These are phyloP conservation scores for Penicillium turbatum DNA, from an alignment of 495 filamentous ascomycete species.

Conservation along the genomic window DNA sequence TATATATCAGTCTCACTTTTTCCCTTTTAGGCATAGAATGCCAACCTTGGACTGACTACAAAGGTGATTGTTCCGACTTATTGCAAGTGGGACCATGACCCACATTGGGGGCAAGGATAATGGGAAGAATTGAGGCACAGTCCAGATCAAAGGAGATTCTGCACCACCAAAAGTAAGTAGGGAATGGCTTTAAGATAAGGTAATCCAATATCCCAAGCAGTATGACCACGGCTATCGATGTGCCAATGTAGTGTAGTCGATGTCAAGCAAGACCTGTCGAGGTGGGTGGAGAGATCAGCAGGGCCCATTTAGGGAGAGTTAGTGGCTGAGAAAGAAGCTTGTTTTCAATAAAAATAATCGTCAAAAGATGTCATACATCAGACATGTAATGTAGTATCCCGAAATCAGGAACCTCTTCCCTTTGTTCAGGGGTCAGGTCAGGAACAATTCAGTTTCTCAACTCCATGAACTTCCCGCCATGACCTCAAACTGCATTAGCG, in stretches of 20 bases:
- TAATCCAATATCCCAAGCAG: not conserved
- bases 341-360: not conserved
- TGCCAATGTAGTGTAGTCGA: not conserved
- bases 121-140: not conserved
- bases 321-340: constrained; percentile 7
- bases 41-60: too few species aligned
- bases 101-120: not conserved
- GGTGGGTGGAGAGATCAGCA: not conserved
- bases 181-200: not conserved
- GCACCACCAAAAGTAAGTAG: not conserved
- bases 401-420: too few species aligned
- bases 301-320: not conserved
- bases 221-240: not conserved
- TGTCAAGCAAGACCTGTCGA: not conserved
- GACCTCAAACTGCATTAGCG: constrained; percentile 25
- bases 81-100: not conserved
- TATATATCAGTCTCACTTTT: too few species aligned
- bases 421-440: too few species aligned
- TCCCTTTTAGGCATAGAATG: too few species aligned
- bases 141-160: not conserved
- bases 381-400: too few species aligned
- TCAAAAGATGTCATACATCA: too few species aligned
- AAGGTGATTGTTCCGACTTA: not conserved
- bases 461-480: too few species aligned
- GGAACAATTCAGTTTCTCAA: too few species aligned